Percentiles rank a stretch among this genome's conserved stretches.
These are phyloP conservation scores for Mycena kentingensis DNA, from an alignment of 768 basidiomycete genomes.

Conservation along the genomic window DNA sequence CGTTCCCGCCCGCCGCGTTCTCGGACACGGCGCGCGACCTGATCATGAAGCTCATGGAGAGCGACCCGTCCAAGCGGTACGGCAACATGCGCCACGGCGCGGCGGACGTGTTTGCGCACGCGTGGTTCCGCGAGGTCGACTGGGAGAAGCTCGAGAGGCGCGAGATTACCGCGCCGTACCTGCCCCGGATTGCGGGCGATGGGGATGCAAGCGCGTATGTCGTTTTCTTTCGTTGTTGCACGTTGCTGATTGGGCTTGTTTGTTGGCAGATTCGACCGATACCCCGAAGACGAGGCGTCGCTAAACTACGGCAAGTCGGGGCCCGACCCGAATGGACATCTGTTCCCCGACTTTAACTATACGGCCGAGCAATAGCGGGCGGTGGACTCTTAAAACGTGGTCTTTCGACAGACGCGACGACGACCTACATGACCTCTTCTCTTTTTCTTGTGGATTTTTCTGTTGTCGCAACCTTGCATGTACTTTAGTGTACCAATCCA, in stretches of 20 bases:
- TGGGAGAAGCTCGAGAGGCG: constrained; percentile 79
- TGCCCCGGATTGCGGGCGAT: constrained; percentile 88
- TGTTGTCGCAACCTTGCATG: too few relatives aligned
- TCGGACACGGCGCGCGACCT: constrained; percentile 83
- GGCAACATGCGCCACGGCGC: constrained; percentile 89
- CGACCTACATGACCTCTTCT: too few relatives aligned
- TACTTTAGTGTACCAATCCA: too few relatives aligned
- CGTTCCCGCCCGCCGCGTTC: constrained; percentile 57
- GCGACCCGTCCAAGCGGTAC: constrained; percentile 83
- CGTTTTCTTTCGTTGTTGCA: constrained; percentile 1
- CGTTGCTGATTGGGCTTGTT: constrained; percentile 16
- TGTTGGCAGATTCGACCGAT: constrained; percentile 76
- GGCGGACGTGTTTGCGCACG: constrained; percentile 89
- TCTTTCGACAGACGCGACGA: too few relatives aligned
- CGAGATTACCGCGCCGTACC: constrained; percentile 93
- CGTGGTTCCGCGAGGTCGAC: constrained; percentile 93
- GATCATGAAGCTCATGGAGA: constrained; percentile 87
- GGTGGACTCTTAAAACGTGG: too few relatives aligned
- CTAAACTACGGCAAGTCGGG: constrained; percentile 59
- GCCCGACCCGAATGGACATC: constrained; percentile 62
- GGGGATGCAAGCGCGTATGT: constrained; percentile 94
- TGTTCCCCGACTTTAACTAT: constrained; percentile 83
- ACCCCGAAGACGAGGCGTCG: constrained; percentile 73
- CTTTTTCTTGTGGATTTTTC: too few relatives aligned
- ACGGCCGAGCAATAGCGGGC: constrained; percentile 40